phyloP scores from a whole-genome alignment of 176 grass and related monocot genomes.

The Aegilops tauschii region DNA sequence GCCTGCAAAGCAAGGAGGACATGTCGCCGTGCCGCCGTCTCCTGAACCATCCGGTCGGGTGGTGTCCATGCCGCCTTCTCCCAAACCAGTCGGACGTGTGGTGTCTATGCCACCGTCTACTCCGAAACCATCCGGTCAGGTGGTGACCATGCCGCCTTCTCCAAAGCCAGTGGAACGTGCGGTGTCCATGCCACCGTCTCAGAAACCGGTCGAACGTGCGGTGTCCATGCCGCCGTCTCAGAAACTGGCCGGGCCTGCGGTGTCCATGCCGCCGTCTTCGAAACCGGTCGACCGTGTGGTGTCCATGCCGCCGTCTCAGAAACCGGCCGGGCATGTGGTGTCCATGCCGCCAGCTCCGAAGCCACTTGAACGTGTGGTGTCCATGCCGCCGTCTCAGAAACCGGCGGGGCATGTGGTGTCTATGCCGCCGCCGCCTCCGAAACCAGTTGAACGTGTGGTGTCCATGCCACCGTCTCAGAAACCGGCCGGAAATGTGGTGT shows the following conservation, averaged over 20 bases:
- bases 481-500: neutral
- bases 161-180: neutral
- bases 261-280: neutral
- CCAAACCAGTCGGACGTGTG: neutral
- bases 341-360: neutral
- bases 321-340: neutral
- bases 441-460: no score
- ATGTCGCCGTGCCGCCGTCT: neutral
- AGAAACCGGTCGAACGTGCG: neutral
- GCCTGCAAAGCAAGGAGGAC: no score
- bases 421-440: neutral
- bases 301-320: no score
- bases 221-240: neutral
- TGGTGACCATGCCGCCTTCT: neutral
- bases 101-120: neutral
- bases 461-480: neutral
- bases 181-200: neutral
- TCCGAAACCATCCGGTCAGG: neutral
- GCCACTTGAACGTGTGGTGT: neutral
- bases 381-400: neutral
- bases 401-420: neutral
- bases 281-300: neutral
- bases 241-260: neutral
- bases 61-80: neutral
- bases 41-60: neutral